These are phyloP conservation scores for Apostasia ramifera DNA, from an alignment of 106 monocot genomes.

Conservation along the genomic window DNA sequence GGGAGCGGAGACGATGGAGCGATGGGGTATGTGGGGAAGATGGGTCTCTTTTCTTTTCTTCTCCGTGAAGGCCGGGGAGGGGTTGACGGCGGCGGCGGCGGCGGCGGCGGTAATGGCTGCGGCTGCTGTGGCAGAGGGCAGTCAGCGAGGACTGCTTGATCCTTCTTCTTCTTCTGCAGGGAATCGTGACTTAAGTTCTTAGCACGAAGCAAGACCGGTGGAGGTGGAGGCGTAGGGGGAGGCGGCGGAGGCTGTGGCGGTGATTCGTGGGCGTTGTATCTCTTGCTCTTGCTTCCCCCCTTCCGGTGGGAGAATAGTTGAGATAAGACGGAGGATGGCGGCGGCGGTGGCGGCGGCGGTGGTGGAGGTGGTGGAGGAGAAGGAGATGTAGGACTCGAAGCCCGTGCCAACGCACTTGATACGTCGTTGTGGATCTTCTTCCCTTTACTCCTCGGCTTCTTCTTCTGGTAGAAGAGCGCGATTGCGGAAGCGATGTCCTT, in stretches of 20 bases:
- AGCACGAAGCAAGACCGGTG: neutral
- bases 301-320: constrained; percentile 51
- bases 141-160: constrained; percentile 8
- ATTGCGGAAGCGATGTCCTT: constrained; percentile 60
- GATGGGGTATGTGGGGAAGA: neutral
- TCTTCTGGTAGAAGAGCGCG: constrained; percentile 64
- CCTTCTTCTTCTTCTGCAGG: neutral
- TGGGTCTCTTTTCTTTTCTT: neutral
- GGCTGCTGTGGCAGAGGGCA: constrained; percentile 3
- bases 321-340: constrained; percentile 30
- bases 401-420: neutral
- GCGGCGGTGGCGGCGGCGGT: constrained; percentile 38
- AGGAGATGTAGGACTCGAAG: neutral
- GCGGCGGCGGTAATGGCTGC: constrained; percentile 4
- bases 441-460: constrained; percentile 25
- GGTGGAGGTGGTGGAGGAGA: constrained; percentile 31
- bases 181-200: too few species aligned
- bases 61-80: neutral
- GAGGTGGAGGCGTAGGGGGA: neutral
- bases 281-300: constrained; percentile 34
- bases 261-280: constrained; percentile 16
- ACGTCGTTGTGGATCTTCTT: constrained; percentile 30
- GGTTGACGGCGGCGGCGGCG: constrained; percentile 10
- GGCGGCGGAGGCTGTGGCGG: constrained; percentile 23
- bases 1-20: neutral